These are phyloP conservation scores for Alternaria ventricosa DNA, from an alignment of 2,329 filamentous ascomycete species.

Conservation along the genomic window DNA sequence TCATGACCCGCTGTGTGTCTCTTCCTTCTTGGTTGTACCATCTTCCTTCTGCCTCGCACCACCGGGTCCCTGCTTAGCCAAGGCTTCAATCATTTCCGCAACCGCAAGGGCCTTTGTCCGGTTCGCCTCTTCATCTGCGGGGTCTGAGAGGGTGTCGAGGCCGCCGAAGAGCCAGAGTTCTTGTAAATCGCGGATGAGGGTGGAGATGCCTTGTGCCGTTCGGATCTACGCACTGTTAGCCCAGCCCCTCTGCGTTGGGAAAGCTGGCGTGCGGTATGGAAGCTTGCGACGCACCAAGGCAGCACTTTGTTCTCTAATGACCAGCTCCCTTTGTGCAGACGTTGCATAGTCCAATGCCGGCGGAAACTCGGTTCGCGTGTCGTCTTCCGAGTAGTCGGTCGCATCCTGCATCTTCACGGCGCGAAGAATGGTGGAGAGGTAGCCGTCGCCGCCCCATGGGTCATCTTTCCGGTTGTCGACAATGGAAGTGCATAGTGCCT, in stretches of 20 bases:
- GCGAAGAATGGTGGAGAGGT: constrained; percentile 62
- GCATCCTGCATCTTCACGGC: constrained; percentile 58
- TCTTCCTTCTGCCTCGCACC: neutral
- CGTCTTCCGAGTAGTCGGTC: constrained; percentile 18
- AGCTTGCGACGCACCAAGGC: constrained; percentile 56
- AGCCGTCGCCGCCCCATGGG: constrained; percentile 31
- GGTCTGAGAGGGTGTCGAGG: constrained; percentile 60
- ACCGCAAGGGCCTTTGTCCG: constrained; percentile 25
- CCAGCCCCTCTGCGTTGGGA: neutral
- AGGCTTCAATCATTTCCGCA: constrained; percentile 29
- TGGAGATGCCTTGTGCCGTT: constrained; percentile 67
- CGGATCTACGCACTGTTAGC: constrained; percentile 53
- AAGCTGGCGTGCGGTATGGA: neutral
- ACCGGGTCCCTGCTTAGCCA: constrained; percentile 25
- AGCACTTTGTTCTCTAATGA: constrained; percentile 65
- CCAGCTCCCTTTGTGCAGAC: constrained; percentile 63
- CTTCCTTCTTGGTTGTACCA: neutral
- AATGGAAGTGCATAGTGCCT: constrained; percentile 49
- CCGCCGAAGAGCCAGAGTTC: constrained; percentile 72
- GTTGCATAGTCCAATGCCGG: constrained; percentile 58
- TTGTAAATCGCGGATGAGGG: constrained; percentile 67
- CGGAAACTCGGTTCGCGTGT: constrained; percentile 10
- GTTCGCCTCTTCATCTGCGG: constrained; percentile 33
- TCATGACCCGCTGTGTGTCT: neutral
- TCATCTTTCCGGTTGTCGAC: constrained; percentile 54